Evolutionary conservation across 2,329 filamentous ascomycete species (phyloP).

Genomic region (Blastomyces parvus): DNA sequence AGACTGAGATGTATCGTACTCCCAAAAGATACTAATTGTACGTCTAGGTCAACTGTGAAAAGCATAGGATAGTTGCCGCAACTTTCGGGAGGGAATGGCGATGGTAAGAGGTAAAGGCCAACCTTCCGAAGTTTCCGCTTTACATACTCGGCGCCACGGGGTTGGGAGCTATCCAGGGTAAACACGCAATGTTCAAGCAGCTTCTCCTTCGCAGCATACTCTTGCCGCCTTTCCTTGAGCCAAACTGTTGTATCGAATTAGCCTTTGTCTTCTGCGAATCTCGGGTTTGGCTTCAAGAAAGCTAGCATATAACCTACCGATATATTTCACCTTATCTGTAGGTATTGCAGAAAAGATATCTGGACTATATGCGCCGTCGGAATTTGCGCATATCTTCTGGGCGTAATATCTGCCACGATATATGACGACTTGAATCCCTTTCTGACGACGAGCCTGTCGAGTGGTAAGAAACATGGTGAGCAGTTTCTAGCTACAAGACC

Average conservation of each 20-base stretch:
- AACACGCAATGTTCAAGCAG: not conserved
- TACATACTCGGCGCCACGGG: not conserved
- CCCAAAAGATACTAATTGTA: constrained; percentile 1
- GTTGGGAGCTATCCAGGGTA: not conserved
- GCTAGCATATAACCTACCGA: not conserved
- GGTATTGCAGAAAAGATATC: not conserved
- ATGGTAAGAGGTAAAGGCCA: not conserved
- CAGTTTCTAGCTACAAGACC: not conserved
- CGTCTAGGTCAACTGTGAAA: constrained; percentile 2
- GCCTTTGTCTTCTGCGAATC: not conserved
- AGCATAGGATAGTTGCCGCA: not conserved
- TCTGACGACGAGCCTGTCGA: not conserved
- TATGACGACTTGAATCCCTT: not conserved
- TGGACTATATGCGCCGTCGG: not conserved
- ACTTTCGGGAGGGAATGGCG: not conserved
- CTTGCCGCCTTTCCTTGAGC: not conserved
- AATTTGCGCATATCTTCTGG: not conserved
- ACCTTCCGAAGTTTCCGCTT: not conserved
- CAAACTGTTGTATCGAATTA: not conserved
- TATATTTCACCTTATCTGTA: not conserved
- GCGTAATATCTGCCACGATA: constrained; percentile 2
- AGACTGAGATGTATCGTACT: not conserved
- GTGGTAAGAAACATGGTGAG: not conserved
- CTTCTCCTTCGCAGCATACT: not conserved
- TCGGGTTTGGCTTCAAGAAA: not conserved